phyloP scores from a whole-genome alignment of 2,329 filamentous ascomycete species.

The Fusarium hainanense region DNA sequence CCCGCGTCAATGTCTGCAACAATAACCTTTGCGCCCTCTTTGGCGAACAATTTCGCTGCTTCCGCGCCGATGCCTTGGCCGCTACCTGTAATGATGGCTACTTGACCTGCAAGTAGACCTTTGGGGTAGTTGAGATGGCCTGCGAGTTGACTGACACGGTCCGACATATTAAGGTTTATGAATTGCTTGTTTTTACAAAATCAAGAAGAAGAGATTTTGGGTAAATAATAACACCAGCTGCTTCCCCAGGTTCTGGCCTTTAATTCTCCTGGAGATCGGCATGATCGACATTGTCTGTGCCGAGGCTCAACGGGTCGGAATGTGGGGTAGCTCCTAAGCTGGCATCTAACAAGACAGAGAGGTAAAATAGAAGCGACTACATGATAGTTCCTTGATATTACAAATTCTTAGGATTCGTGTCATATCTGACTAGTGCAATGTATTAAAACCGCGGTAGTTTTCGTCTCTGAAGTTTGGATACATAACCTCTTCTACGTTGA shows the following conservation, averaged over 20 bases:
- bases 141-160: constrained; percentile 76
- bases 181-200: accelerated
- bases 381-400: background rate
- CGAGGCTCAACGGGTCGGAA: constrained; percentile 45
- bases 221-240: background rate
- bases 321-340: constrained; percentile 43
- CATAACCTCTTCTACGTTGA: background rate
- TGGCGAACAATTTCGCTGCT: constrained; percentile 82
- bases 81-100: constrained; percentile 87
- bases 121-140: constrained; percentile 84
- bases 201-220: background rate
- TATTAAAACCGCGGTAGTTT: background rate
- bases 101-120: constrained; percentile 81
- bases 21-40: constrained; percentile 87
- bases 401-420: background rate
- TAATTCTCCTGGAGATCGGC: constrained; percentile 14
- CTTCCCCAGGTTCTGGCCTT: constrained; percentile 16
- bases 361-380: background rate
- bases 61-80: constrained; percentile 92
- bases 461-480: background rate
- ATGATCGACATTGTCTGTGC: constrained; percentile 31
- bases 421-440: accelerated
- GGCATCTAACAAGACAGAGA: background rate
- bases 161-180: constrained; percentile 55
- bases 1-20: constrained; percentile 84